Percentiles rank a stretch among this genome's conserved stretches.
Evolutionary conservation across 2,329 filamentous ascomycete genomes (phyloP).

Genomic region (Colletotrichum tamarilloi): DNA sequence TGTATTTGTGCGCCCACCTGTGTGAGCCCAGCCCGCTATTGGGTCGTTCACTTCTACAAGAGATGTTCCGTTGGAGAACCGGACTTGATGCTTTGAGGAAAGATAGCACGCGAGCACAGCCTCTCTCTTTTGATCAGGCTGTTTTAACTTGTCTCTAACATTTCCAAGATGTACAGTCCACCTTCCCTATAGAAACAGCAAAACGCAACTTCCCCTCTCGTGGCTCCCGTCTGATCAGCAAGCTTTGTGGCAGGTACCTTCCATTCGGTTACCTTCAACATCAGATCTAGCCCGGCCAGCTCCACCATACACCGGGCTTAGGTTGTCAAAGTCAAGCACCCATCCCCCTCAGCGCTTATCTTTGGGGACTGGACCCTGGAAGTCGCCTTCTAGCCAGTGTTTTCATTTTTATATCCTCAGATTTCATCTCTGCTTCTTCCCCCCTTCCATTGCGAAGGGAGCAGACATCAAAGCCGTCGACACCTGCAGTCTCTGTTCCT

Average conservation of each 20-base stretch:
- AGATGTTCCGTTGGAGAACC: not conserved
- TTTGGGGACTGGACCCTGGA: slow-evolving; percentile 27
- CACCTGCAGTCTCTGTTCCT: not conserved
- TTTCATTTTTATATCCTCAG: slow-evolving; percentile 9
- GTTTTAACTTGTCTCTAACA: not conserved
- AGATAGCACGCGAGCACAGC: slow-evolving; percentile 28
- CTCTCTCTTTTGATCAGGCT: not conserved
- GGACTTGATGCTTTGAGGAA: slow-evolving; percentile 7
- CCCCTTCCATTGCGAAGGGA: slow-evolving; percentile 4
- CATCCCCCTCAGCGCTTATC: slow-evolving; percentile 32
- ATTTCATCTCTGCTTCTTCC: slow-evolving; percentile 12
- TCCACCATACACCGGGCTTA: slow-evolving; percentile 29
- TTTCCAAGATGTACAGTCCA: not conserved
- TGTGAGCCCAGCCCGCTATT: slow-evolving; percentile 7
- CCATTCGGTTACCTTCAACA: slow-evolving; percentile 6
- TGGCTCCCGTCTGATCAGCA: slow-evolving; percentile 6
- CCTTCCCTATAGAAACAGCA: not conserved
- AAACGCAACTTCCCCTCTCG: not conserved
- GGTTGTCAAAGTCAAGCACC: slow-evolving; percentile 26
- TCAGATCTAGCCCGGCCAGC: slow-evolving; percentile 1
- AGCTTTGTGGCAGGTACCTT: slow-evolving; percentile 13
- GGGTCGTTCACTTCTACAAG: not conserved
- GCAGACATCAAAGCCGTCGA: not conserved
- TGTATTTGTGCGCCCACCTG: not conserved
- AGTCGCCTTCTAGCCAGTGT: slow-evolving; percentile 16